Conservation (phyloP, 257 asterid species). For the Solanum infundibuliforme region DNA sequence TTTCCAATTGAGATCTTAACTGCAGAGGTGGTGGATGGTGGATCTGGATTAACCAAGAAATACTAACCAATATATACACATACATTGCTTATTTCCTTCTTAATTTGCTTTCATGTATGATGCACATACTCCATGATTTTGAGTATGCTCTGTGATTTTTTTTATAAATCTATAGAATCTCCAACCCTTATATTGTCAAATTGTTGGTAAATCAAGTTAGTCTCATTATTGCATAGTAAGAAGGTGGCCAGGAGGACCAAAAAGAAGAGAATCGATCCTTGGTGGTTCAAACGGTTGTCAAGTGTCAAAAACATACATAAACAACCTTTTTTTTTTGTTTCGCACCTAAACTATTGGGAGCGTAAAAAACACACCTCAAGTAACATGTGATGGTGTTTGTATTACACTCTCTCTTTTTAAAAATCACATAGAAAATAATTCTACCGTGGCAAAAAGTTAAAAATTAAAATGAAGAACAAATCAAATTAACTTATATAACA, state of each 20-base stretch:
- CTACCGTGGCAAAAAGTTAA: background rate
- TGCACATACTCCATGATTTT: background rate
- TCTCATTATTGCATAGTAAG: background rate
- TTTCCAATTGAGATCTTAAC: conserved; percentile 2
- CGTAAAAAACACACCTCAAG: too few relatives aligned
- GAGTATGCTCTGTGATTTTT: background rate
- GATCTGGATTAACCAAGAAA: background rate
- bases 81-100: background rate
- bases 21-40: conserved; percentile 4
- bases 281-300: background rate
- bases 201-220: background rate
- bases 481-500: too few relatives aligned
- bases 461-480: background rate
- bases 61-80: background rate
- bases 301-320: too few relatives aligned
- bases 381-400: background rate
- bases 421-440: too few relatives aligned
- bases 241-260: background rate
- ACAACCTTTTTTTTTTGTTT: too few relatives aligned
- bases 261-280: background rate
- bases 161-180: too few relatives aligned
- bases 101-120: background rate
- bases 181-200: background rate
- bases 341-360: too few relatives aligned
- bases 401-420: background rate